Evolutionary conservation across 2,329 filamentous ascomycete species (phyloP).

Genomic region (Scedosporium aurantiacum): DNA sequence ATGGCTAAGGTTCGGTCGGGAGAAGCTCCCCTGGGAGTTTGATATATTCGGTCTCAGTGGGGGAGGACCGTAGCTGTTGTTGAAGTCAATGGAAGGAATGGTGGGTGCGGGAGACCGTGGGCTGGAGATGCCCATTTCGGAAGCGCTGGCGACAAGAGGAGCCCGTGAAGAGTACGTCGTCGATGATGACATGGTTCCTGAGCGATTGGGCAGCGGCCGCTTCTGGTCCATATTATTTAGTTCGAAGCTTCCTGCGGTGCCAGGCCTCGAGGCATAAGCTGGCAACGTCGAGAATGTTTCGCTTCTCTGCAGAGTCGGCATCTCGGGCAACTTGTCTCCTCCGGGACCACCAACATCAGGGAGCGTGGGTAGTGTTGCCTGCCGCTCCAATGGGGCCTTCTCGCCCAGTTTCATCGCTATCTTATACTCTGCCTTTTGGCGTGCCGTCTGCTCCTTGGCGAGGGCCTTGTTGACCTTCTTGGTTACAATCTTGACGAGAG

Average conservation of each 20-base stretch:
- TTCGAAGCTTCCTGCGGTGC: slow-evolving; percentile 41
- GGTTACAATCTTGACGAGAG: slow-evolving; percentile 74
- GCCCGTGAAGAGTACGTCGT: slow-evolving; percentile 54
- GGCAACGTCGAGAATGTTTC: slow-evolving; percentile 54
- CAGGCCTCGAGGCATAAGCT: slow-evolving; percentile 48
- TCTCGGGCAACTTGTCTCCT: slow-evolving; percentile 40
- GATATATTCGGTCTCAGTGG: slow-evolving; percentile 25
- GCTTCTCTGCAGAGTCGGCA: slow-evolving; percentile 47
- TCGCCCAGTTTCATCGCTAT: slow-evolving; percentile 42
- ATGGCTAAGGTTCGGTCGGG: slow-evolving; percentile 13
- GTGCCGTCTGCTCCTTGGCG: slow-evolving; percentile 60
- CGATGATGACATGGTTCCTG: slow-evolving; percentile 43
- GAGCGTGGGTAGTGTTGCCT: slow-evolving; percentile 59
- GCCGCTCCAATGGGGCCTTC: slow-evolving; percentile 35
- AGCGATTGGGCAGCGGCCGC: slow-evolving; percentile 34
- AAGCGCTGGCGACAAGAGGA: slow-evolving; percentile 48
- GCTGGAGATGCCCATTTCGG: slow-evolving; percentile 20
- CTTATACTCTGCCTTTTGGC: slow-evolving; percentile 38
- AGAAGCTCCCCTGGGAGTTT: slow-evolving; percentile 23
- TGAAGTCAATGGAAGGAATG: slow-evolving; percentile 10
- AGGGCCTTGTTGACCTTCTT: slow-evolving; percentile 82
- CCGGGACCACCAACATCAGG: slow-evolving; percentile 27
- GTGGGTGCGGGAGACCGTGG: slow-evolving; percentile 1
- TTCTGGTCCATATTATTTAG: slow-evolving; percentile 41
- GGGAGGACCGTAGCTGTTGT: slow-evolving; percentile 11